Percentiles rank a stretch among this genome's conserved stretches.
Evolutionary conservation across 1,284 basidiomycete genomes (phyloP).

Genomic region (Fomitopsis betulina): DNA sequence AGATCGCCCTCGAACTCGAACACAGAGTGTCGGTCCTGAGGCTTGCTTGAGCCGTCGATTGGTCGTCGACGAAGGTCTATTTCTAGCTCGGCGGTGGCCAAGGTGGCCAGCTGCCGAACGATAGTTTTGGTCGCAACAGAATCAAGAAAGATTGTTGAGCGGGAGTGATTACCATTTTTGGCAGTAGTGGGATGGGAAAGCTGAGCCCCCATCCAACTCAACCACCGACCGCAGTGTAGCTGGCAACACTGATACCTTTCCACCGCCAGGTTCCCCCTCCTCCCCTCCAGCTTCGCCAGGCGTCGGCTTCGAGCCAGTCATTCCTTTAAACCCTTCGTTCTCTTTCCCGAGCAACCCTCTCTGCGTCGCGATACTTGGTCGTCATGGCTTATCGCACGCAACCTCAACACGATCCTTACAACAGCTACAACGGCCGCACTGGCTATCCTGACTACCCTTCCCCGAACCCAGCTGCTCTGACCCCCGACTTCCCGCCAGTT

Average conservation of each 20-base stretch:
- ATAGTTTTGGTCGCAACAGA: no score
- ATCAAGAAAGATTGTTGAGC: background rate
- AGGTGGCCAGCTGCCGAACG: background rate
- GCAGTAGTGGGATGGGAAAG: background rate
- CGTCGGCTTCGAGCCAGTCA: background rate
- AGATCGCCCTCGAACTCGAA: no score
- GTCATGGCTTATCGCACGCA: constrained; percentile 54
- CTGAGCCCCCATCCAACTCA: constrained; percentile 3
- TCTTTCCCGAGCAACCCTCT: background rate
- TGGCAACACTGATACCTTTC: constrained; percentile 8
- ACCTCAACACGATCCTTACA: constrained; percentile 40
- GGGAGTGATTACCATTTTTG: background rate
- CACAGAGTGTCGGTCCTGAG: no score
- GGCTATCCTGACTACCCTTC: constrained; percentile 31
- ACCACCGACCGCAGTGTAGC: constrained; percentile 7
- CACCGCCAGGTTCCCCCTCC: background rate
- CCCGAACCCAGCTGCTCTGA: constrained; percentile 27
- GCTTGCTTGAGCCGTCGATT: no score
- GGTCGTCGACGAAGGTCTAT: no score
- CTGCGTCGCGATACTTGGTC: constrained; percentile 6
- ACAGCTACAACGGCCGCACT: constrained; percentile 1
- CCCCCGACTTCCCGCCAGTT: constrained; percentile 32
- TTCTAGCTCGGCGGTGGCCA: background rate
- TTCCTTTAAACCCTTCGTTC: constrained; percentile 1
- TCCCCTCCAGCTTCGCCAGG: background rate